Evolutionary conservation across 805 yeast genomes (phyloP).

Genomic region (Yarrowia sp.): DNA sequence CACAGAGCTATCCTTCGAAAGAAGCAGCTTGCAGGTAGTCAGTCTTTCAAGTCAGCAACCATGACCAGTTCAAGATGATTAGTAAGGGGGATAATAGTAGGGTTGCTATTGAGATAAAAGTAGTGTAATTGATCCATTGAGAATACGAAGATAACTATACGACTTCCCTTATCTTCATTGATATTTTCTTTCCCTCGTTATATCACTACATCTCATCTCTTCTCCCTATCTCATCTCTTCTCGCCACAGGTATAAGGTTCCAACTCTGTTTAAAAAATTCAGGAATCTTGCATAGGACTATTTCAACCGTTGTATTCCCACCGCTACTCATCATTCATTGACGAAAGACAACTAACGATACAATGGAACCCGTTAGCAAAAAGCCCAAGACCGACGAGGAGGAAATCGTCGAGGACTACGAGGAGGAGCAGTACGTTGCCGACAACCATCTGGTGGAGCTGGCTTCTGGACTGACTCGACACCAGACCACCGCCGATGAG

Average conservation of each 20-base stretch:
- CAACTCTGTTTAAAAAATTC: slow-evolving; percentile 37
- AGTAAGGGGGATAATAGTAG: neutral
- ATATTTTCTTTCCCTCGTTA: too few species aligned
- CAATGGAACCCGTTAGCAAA: slow-evolving; percentile 39
- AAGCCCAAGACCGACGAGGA: slow-evolving; percentile 38
- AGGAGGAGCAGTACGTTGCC: slow-evolving; percentile 7
- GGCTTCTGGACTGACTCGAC: slow-evolving; percentile 43
- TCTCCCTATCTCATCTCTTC: neutral
- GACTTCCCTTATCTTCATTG: too few species aligned
- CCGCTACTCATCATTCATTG: slow-evolving; percentile 14
- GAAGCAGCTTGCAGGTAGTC: too few species aligned
- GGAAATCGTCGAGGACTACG: slow-evolving; percentile 22
- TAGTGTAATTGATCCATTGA: too few species aligned
- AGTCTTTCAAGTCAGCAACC: neutral
- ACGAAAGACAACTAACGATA: neutral
- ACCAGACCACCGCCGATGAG: slow-evolving; percentile 49
- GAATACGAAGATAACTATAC: too few species aligned
- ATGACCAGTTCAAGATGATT: slow-evolving; percentile 15
- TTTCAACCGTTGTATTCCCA: slow-evolving; percentile 3
- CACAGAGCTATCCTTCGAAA: neutral
- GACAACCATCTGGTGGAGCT: slow-evolving; percentile 30
- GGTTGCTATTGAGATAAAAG: too few species aligned
- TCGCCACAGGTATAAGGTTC: slow-evolving; percentile 24
- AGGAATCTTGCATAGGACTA: slow-evolving; percentile 23
- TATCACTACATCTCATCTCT: neutral